Percentiles rank a stretch among this genome's conserved stretches.
phyloP scores from a whole-genome alignment of 768 basidiomycete species.

The Tulasnella sp. region DNA sequence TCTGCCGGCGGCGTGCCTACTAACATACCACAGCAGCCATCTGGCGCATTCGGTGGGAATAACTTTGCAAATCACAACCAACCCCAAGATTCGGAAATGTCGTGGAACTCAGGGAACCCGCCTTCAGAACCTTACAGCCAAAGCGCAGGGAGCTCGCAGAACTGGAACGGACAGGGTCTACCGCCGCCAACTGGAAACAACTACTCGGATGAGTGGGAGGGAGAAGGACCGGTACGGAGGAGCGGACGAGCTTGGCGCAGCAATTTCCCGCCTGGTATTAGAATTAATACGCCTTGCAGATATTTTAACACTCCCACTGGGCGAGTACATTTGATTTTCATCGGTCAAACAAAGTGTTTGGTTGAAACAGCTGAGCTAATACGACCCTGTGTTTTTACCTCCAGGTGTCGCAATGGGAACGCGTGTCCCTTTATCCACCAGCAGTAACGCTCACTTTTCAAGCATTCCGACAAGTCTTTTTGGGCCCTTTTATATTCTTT shows the following conservation, averaged over 20 bases:
- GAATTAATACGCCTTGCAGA: not conserved
- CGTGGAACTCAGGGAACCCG: not conserved
- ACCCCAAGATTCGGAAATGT: slow-evolving; percentile 1
- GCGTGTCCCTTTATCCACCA: not conserved
- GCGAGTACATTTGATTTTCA: not conserved
- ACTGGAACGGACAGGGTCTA: slow-evolving; percentile 11
- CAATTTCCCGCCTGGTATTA: not conserved
- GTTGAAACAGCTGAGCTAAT: not conserved
- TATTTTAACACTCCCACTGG: not conserved
- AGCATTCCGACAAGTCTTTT: not conserved
- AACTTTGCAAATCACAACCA: not conserved
- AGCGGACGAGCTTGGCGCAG: not conserved
- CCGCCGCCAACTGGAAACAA: slow-evolving; percentile 8
- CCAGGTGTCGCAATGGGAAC: not conserved
- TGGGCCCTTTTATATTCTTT: too few species aligned
- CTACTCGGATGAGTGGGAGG: not conserved
- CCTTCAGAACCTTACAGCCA: too few species aligned
- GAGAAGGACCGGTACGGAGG: not conserved
- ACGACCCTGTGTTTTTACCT: not conserved
- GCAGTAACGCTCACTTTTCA: not conserved
- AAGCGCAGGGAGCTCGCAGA: slow-evolving; percentile 8
- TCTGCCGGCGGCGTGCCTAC: too few species aligned
- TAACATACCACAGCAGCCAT: not conserved
- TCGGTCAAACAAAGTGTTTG: not conserved
- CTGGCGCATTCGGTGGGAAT: not conserved